A percentile compares a stretch with the other conserved stretches of the same genome.
Conservation (phyloP, 768 basidiomycete species). For the Tulasnella sp. region DNA sequence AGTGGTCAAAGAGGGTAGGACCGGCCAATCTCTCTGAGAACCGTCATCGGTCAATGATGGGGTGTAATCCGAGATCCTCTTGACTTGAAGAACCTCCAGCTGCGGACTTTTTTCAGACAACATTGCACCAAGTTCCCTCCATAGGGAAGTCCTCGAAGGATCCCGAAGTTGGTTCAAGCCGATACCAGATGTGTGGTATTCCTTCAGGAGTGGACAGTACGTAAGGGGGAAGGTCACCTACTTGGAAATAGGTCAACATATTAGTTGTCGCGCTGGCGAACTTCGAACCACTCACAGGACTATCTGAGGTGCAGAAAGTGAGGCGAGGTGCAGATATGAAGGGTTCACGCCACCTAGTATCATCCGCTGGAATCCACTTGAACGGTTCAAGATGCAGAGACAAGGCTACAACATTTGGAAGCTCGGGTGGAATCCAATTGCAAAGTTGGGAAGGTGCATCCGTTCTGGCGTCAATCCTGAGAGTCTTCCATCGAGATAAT, state of each 20-base stretch:
- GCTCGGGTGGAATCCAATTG: not conserved
- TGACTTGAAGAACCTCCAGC: not conserved
- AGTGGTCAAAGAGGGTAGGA: not conserved
- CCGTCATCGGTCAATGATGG: too few species aligned
- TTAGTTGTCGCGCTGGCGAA: not conserved
- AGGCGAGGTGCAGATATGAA: slow-evolving; percentile 17
- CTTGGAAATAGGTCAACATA: not conserved
- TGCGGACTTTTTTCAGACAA: not conserved
- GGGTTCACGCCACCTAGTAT: not conserved
- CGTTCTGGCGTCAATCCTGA: not conserved
- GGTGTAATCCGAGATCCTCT: not conserved
- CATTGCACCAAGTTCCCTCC: not conserved
- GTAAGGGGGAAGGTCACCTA: not conserved
- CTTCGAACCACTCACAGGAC: not conserved
- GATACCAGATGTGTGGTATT: not conserved
- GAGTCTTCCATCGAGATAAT: not conserved
- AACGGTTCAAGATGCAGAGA: not conserved
- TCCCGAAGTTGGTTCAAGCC: not conserved
- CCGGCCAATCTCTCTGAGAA: not conserved
- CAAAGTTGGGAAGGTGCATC: not conserved
- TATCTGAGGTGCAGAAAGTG: not conserved
- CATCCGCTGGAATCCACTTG: not conserved
- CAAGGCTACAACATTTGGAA: not conserved
- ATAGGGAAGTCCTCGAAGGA: not conserved
- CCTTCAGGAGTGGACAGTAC: not conserved